Base-by-base conservation (phyloP, 176 grass and related monocot genomes). In the Tillandsia fasciculata region DNA sequence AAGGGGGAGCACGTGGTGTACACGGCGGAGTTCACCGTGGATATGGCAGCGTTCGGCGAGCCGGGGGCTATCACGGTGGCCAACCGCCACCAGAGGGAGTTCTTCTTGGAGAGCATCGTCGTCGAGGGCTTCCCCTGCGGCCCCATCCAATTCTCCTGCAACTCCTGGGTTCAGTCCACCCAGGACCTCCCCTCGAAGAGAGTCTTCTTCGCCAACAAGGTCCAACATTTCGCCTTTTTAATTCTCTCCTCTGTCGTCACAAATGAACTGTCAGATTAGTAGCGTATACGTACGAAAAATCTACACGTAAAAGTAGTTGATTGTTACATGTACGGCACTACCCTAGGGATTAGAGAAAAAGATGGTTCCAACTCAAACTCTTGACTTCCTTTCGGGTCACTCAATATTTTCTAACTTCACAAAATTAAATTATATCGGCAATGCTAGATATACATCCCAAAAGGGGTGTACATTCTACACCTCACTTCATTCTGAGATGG, bases 161-260 rank as follows among this genome's bases (percentile, higher is more conserved):
- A 90, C 72, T 99, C 94, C 49, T 99, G 94, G 94, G 85, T 99
- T 15, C 90, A 99, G 67, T 88, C 90, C 49, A 87, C 81, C 53
- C 83, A 67, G 49, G 87, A 90, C 67, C 74, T 87, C n/a, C 77
- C 79, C 0, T 49, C 48, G 28, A 81, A 84, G 26, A 93, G 94
- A 74, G 77, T 99, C 61, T 93, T 99, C 77, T 99, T 99, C 84
- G 93, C 84, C 74, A 93, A 93, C 79, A 99, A 93, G 90, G 94
- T 87, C 53, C 33, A 7, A 6, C 33, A 42, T 33, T 33, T 33
- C 2, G 7, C 33, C 6, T 0, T 7, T 42, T 42, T 42, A 42
- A 42, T 42, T 42, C 33, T 42, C 4, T 7, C 7, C 33, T 42
- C 4, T 42, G 33, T 5, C 0, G 33, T 6, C 33, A 24, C 29